Conservation (phyloP, 2,329 filamentous ascomycete species). For the Arthrobotrys musiformis region DNA sequence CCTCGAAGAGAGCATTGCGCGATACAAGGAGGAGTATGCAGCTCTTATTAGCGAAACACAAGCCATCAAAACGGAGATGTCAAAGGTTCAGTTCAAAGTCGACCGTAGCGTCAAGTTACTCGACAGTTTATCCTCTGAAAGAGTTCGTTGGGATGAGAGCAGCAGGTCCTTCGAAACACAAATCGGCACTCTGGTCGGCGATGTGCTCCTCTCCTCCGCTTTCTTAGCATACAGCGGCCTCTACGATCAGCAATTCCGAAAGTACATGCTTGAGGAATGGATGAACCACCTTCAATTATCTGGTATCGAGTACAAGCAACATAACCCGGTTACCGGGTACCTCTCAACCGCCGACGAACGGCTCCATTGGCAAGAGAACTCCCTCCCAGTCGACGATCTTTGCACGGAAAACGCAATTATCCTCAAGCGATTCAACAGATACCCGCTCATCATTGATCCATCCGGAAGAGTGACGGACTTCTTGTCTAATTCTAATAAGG, state of each 20-base stretch:
- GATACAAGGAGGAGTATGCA: constrained; percentile 96
- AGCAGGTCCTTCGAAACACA: constrained; percentile 99
- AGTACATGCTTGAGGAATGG: constrained; percentile 98
- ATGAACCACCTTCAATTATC: constrained; percentile 90
- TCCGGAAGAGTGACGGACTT: constrained; percentile 95
- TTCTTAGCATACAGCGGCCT: constrained; percentile 97
- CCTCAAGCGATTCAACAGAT: constrained; percentile 96
- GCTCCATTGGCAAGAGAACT: constrained; percentile 92
- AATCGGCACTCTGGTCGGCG: constrained; percentile 93
- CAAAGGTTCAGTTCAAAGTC: constrained; percentile 95
- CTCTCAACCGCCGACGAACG: constrained; percentile 95
- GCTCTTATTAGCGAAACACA: constrained; percentile 96
- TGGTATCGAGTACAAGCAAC: constrained; percentile 90
- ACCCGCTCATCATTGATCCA: constrained; percentile 97
- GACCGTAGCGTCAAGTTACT: constrained; percentile 93
- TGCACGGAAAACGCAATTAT: constrained; percentile 99
- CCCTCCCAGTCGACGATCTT: constrained; percentile 91
- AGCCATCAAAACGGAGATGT: constrained; percentile 97
- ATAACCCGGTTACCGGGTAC: constrained; percentile 95
- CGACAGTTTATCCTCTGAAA: constrained; percentile 93
- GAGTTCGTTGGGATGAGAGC: constrained; percentile 92
- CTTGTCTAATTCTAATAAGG: constrained; percentile 91
- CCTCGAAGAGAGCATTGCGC: constrained; percentile 89
- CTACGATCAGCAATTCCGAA: constrained; percentile 97
- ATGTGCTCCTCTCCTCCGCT: constrained; percentile 94